These are phyloP conservation scores for Phycomyces blakesleeanus DNA, from an alignment of 192 early-diverging fungal genomes.

Conservation along the genomic window DNA sequence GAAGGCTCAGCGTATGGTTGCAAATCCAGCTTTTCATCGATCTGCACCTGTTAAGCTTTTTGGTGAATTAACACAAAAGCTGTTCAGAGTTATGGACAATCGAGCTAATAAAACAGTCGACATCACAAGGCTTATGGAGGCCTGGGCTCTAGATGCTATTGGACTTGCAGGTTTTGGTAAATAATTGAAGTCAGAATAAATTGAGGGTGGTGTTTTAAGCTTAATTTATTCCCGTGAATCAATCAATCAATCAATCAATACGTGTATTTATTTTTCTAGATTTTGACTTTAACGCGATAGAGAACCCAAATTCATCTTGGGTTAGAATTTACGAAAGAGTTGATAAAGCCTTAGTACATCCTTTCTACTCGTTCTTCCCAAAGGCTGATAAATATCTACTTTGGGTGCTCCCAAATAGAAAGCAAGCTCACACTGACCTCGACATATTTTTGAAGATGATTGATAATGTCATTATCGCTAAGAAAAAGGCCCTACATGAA, in stretches of 20 bases:
- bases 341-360: background rate
- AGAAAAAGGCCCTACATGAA: background rate
- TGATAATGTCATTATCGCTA: constrained; percentile 1
- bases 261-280: background rate
- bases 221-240: background rate
- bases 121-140: constrained; percentile 1
- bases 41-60: constrained; percentile 21
- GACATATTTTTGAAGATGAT: background rate
- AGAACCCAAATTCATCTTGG: background rate
- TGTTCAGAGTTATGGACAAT: constrained; percentile 11
- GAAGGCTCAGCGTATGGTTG: constrained; percentile 10
- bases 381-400: constrained; percentile 3
- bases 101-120: background rate
- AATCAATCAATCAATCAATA: too few species aligned
- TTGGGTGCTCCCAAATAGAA: constrained; percentile 5
- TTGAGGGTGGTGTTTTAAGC: too few species aligned
- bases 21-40: constrained; percentile 28
- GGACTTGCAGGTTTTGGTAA: constrained; percentile 26
- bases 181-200: background rate
- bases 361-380: background rate
- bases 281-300: constrained; percentile 2
- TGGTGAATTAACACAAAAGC: constrained; percentile 5
- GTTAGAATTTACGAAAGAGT: constrained; percentile 3
- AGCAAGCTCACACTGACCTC: background rate
- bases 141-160: constrained; percentile 23